These are phyloP conservation scores for Dissophora ornata DNA, from an alignment of 192 early-diverging fungal species.

Conservation along the genomic window DNA sequence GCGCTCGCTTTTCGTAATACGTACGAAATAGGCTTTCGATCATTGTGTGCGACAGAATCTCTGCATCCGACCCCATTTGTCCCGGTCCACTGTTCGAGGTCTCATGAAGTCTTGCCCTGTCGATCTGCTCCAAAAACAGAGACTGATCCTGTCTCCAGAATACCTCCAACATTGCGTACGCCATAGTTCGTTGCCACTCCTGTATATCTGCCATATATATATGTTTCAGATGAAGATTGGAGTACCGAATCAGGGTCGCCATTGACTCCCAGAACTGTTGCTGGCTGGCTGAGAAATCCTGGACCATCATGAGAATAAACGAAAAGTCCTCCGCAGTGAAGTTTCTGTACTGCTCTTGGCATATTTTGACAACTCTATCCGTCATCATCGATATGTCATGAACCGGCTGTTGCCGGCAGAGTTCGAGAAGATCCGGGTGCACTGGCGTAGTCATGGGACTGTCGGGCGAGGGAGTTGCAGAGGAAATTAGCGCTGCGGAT, in stretches of 20 bases:
- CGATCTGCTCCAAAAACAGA: conserved; percentile 24
- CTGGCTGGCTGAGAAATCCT: conserved; percentile 25
- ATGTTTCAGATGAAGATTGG: neutral
- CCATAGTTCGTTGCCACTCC: conserved; percentile 23
- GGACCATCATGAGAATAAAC: conserved; percentile 40
- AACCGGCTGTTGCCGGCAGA: neutral
- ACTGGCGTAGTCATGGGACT: neutral
- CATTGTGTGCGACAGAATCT: conserved; percentile 15
- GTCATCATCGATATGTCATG: neutral
- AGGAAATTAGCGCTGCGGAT: neutral
- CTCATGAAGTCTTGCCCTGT: neutral
- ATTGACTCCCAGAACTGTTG: conserved; percentile 47
- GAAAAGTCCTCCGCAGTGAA: conserved; percentile 13
- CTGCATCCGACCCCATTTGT: neutral
- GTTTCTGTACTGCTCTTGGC: neutral
- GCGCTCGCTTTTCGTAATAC: neutral
- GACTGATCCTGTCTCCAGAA: conserved; percentile 16
- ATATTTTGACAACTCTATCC: conserved; percentile 3
- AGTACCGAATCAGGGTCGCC: conserved; percentile 11
- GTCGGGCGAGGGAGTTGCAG: neutral
- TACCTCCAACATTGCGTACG: conserved; percentile 13
- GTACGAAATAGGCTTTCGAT: conserved; percentile 21
- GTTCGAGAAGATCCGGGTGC: conserved; percentile 6
- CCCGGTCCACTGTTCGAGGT: neutral
- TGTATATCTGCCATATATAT: neutral